Percentiles rank a stretch among this genome's conserved stretches.
Conservation (phyloP, 2,329 filamentous ascomycete genomes). For the Diplocarpon mali region DNA sequence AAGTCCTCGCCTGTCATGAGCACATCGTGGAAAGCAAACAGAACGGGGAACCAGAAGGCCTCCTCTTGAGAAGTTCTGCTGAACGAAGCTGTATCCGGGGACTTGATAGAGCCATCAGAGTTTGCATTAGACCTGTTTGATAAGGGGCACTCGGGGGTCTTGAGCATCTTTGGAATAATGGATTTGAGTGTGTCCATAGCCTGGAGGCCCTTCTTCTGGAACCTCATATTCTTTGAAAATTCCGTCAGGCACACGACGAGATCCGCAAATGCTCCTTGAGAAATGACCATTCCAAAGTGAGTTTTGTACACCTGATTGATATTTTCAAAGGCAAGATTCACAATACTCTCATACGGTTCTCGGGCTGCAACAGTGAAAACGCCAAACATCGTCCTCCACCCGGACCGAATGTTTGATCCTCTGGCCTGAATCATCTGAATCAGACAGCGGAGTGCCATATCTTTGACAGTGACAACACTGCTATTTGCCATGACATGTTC, state of each 20-base stretch:
- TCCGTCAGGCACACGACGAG: constrained; percentile 92
- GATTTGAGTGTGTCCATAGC: constrained; percentile 93
- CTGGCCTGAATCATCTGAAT: constrained; percentile 99
- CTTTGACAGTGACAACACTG: constrained; percentile 83
- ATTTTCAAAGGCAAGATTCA: constrained; percentile 94
- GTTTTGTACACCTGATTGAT: constrained; percentile 93
- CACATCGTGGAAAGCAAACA: constrained; percentile 98
- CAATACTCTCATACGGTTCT: constrained; percentile 89
- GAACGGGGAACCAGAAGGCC: constrained; percentile 95
- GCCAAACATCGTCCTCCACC: constrained; percentile 99
- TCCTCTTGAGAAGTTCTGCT: constrained; percentile 85
- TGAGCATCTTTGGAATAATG: constrained; percentile 87
- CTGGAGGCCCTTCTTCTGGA: constrained; percentile 96
- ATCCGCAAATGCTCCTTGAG: constrained; percentile 93
- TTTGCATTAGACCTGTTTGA: constrained; percentile 46
- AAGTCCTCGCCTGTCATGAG: constrained; percentile 98
- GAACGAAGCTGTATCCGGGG: constrained; percentile 36
- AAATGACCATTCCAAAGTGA: constrained; percentile 89
- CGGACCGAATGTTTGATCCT: constrained; percentile 92
- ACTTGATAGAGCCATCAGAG: constrained; percentile 28
- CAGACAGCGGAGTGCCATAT: constrained; percentile 90
- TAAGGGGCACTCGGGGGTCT: constrained; percentile 87
- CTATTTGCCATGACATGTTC: constrained; percentile 96
- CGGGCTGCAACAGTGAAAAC: constrained; percentile 93
- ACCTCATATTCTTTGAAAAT: constrained; percentile 97